A percentile compares a stretch with the other conserved stretches of the same genome.
These are phyloP conservation scores for Trichoderma sp. DNA, from an alignment of 2,329 filamentous ascomycete genomes.

Conservation along the genomic window DNA sequence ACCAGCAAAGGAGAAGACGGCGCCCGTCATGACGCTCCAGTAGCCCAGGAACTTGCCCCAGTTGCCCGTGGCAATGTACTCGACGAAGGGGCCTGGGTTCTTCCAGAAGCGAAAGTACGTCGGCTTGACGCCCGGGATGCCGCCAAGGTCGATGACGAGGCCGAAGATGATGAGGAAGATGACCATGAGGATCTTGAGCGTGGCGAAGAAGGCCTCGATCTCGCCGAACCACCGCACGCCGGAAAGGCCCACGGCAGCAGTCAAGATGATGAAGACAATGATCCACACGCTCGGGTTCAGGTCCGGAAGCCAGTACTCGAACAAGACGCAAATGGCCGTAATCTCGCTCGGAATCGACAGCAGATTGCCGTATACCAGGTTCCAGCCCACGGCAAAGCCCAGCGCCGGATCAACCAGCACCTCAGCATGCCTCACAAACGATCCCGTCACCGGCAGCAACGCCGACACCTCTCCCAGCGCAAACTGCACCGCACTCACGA, in stretches of 20 bases:
- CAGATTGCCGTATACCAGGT: constrained; percentile 56
- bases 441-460: constrained; percentile 62
- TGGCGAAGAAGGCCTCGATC: constrained; percentile 54
- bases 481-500: constrained; percentile 59
- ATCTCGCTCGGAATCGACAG: constrained; percentile 61
- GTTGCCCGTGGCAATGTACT: constrained; percentile 59
- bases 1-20: constrained; percentile 70
- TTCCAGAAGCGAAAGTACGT: constrained; percentile 72
- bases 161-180: constrained; percentile 63
- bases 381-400: constrained; percentile 57
- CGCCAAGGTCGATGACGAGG: constrained; percentile 63
- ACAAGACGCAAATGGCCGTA: constrained; percentile 61
- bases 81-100: constrained; percentile 66
- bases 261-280: constrained; percentile 49
- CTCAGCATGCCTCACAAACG: constrained; percentile 61
- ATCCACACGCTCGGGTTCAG: constrained; percentile 56
- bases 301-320: constrained; percentile 62
- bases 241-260: constrained; percentile 58
- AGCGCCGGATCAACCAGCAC: constrained; percentile 63
- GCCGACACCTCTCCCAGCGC: constrained; percentile 63
- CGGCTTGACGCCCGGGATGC: constrained; percentile 57
- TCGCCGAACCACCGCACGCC: constrained; percentile 63
- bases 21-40: constrained; percentile 61
- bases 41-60: constrained; percentile 69
- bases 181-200: constrained; percentile 61